Evolutionary conservation across 2,329 filamentous ascomycete genomes (phyloP).

Genomic region (Cercospora sp.): DNA sequence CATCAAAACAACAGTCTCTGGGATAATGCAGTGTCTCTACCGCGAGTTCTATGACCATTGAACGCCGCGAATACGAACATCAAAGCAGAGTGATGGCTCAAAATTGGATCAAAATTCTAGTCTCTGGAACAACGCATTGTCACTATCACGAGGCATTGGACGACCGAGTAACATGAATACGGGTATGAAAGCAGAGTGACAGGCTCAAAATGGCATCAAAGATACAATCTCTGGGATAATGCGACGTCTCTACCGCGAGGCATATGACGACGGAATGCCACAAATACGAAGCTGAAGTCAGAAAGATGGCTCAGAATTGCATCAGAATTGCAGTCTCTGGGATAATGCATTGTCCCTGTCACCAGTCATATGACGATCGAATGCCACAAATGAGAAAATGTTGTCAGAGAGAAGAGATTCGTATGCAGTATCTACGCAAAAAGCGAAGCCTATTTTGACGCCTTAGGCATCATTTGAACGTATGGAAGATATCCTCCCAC

Average conservation of each 20-base stretch:
- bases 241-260: neutral
- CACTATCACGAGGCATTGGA: neutral
- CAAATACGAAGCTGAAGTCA: neutral
- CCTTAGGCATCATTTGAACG: neutral
- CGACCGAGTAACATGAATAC: neutral
- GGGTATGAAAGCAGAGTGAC: neutral
- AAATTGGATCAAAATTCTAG: neutral
- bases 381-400: neutral
- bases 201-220: too few relatives aligned
- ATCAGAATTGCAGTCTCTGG: neutral
- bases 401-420: neutral
- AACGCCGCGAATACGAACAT: neutral
- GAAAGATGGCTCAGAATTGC: neutral
- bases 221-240: neutral
- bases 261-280: neutral
- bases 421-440: neutral
- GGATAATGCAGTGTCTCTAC: neutral
- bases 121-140: neutral
- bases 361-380: neutral
- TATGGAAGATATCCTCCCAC: neutral
- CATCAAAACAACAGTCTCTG: neutral
- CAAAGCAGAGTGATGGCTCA: neutral
- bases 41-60: neutral
- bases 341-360: neutral
- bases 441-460: neutral